These are phyloP conservation scores for Kwoniella sp. DNA, from an alignment of 768 basidiomycete species.

Conservation along the genomic window DNA sequence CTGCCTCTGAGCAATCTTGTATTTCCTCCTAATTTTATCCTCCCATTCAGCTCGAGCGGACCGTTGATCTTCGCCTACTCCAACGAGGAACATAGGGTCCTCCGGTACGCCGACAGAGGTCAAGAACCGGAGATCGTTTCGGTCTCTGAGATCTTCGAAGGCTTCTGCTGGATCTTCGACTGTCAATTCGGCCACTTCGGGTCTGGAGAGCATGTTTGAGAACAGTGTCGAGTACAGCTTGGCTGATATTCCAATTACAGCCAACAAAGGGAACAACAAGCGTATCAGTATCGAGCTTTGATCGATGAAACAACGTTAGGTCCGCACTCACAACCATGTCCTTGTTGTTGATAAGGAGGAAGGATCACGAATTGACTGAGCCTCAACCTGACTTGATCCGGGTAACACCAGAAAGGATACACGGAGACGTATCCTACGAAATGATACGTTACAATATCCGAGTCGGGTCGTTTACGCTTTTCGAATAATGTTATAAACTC, in stretches of 20 bases:
- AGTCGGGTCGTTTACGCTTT: slow-evolving; percentile 66
- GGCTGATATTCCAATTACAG: no score
- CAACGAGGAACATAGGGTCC: slow-evolving; percentile 66
- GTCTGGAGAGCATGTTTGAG: slow-evolving; percentile 67
- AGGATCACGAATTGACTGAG: slow-evolving; percentile 93
- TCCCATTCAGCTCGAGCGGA: slow-evolving; percentile 61
- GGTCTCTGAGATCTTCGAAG: slow-evolving; percentile 93
- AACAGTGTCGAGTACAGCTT: slow-evolving; percentile 86
- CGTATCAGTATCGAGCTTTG: no score
- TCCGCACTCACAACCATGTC: slow-evolving; percentile 86
- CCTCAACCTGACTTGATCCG: slow-evolving; percentile 82
- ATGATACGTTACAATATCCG: slow-evolving; percentile 68
- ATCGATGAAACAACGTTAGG: no score
- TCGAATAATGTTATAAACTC: slow-evolving; percentile 89
- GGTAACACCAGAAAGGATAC: slow-evolving; percentile 94
- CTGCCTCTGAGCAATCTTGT: slow-evolving; percentile 95
- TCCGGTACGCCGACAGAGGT: slow-evolving; percentile 75
- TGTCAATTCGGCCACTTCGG: slow-evolving; percentile 82
- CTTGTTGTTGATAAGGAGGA: slow-evolving; percentile 82
- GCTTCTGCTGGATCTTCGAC: slow-evolving; percentile 98
- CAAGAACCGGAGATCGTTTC: slow-evolving; percentile 82
- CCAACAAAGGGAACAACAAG: no score
- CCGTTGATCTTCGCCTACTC: slow-evolving; percentile 71
- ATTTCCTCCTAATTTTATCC: slow-evolving; percentile 74
- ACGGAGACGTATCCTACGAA: slow-evolving; percentile 92